These are phyloP conservation scores for Puccinia polysora DNA, from an alignment of 1,284 basidiomycete species.

Conservation along the genomic window DNA sequence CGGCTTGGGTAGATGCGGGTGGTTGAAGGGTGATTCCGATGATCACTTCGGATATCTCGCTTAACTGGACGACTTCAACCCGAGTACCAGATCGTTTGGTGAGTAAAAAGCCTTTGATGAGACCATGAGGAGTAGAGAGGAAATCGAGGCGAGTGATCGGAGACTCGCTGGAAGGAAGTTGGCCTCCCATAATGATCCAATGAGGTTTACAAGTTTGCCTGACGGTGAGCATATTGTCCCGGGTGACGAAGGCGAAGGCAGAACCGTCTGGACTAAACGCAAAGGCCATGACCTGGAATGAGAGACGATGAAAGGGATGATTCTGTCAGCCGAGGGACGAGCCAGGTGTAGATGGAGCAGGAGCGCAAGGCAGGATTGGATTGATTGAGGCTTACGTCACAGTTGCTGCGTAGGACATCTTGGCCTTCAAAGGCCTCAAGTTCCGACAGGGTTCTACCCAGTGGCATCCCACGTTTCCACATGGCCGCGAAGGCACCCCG, in stretches of 20 bases:
- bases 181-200: conserved; percentile 41
- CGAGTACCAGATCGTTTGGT: conserved; percentile 4
- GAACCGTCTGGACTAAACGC: conserved; percentile 35
- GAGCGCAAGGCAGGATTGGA: not conserved
- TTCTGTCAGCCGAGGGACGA: too few species aligned
- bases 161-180: not conserved
- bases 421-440: conserved; percentile 34
- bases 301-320: not conserved
- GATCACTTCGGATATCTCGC: conserved; percentile 8
- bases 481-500: not conserved
- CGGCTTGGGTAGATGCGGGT: not conserved
- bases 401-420: conserved; percentile 23
- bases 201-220: conserved; percentile 27
- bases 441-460: conserved; percentile 13
- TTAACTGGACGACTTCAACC: conserved; percentile 19
- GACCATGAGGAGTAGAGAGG: not conserved
- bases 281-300: conserved; percentile 23
- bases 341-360: too few species aligned
- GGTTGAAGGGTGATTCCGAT: conserved; percentile 1
- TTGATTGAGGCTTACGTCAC: conserved; percentile 5
- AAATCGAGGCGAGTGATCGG: conserved; percentile 28
- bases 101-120: conserved; percentile 17
- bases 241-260: conserved; percentile 31
- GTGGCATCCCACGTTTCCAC: conserved; percentile 14
- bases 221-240: conserved; percentile 25